Percentiles rank a stretch among this genome's conserved stretches.
Evolutionary conservation across 768 basidiomycete species (phyloP).

Genomic region (Tricholoma saponaceum): DNA sequence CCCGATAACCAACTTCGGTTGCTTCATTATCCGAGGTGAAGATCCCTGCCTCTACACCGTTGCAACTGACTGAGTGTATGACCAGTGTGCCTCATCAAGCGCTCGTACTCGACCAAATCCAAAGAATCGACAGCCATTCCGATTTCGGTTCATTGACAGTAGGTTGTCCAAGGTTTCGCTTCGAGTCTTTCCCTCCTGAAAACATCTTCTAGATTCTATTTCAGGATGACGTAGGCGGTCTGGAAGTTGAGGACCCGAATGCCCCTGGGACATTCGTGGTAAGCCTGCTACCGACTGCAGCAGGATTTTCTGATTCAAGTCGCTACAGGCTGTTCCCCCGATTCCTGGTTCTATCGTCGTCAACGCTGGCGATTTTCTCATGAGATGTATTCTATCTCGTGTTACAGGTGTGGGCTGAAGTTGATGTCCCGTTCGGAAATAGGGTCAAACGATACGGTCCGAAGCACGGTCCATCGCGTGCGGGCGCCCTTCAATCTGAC

Average conservation of each 20-base stretch:
- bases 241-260: slow-evolving; percentile 57
- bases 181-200: background rate
- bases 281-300: background rate
- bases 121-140: slow-evolving; percentile 45
- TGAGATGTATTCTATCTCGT: slow-evolving; percentile 34
- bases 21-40: slow-evolving; percentile 49
- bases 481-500: slow-evolving; percentile 30
- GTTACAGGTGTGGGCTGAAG: too few relatives aligned
- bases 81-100: slow-evolving; percentile 28
- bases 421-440: background rate
- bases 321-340: slow-evolving; percentile 33
- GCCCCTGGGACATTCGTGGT: slow-evolving; percentile 38
- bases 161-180: background rate
- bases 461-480: slow-evolving; percentile 53
- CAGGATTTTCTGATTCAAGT: background rate
- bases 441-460: slow-evolving; percentile 45
- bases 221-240: slow-evolving; percentile 57
- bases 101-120: slow-evolving; percentile 32
- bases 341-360: slow-evolving; percentile 44
- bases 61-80: background rate
- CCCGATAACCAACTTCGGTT: slow-evolving; percentile 53
- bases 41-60: too few relatives aligned
- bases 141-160: slow-evolving; percentile 59
- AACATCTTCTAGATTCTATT: slow-evolving; percentile 35
- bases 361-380: slow-evolving; percentile 49